Conservation (phyloP, 1,284 basidiomycete genomes). For the Cutaneotrichosporon sp. region DNA sequence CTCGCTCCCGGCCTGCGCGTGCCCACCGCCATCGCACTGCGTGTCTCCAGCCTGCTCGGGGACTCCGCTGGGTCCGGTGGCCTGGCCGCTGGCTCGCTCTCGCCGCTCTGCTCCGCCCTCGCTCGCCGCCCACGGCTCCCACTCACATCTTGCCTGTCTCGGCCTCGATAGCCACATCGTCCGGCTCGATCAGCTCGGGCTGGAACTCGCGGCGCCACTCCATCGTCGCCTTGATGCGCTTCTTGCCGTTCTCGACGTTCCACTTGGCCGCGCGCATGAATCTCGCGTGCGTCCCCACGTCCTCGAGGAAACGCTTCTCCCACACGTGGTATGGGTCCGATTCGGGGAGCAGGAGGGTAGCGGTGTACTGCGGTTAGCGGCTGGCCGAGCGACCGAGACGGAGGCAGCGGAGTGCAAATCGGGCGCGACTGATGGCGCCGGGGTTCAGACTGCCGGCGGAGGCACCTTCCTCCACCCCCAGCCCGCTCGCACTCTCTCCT, state of each 20-base stretch:
- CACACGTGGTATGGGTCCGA: slow-evolving; percentile 70
- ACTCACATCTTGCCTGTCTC: slow-evolving; percentile 83
- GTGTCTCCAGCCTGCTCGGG: too few relatives aligned
- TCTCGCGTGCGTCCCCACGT: slow-evolving; percentile 70
- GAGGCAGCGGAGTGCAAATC: too few relatives aligned
- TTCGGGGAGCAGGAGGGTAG: slow-evolving; percentile 63
- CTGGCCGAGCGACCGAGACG: background rate
- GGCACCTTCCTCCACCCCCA: background rate
- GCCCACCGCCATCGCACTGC: too few relatives aligned
- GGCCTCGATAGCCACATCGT: slow-evolving; percentile 70
- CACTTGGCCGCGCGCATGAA: slow-evolving; percentile 84
- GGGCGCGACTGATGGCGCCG: background rate
- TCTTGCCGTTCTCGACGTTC: slow-evolving; percentile 73
- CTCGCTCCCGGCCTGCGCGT: too few relatives aligned
- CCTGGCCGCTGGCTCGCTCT: too few relatives aligned
- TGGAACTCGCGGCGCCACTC: slow-evolving; percentile 79
- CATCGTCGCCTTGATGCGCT: slow-evolving; percentile 70
- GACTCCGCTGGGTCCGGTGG: too few relatives aligned
- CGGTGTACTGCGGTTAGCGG: slow-evolving; percentile 62
- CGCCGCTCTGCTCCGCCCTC: background rate
- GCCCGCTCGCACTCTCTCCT: background rate
- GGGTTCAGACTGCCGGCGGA: too few relatives aligned
- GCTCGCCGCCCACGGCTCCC: background rate
- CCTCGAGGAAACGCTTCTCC: slow-evolving; percentile 73
- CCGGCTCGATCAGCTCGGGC: slow-evolving; percentile 76